Base-by-base conservation (phyloP, 169 alveolate genomes). In the Sarcocystis neurona region DNA sequence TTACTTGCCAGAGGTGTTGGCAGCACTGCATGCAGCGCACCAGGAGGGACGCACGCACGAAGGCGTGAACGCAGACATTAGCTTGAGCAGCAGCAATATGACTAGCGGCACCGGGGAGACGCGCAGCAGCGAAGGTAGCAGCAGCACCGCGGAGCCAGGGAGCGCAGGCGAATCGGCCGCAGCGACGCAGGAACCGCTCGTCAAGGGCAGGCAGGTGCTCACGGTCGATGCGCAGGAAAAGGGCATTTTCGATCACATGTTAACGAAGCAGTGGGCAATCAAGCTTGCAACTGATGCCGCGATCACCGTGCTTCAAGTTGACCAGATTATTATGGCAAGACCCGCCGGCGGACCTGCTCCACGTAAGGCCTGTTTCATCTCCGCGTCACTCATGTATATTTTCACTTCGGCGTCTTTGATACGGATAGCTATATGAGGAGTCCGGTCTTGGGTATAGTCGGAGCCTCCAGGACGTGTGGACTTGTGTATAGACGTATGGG, bases 271-370 rank as follows among this genome's bases (percentile, higher is more conserved):
- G 88, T 98, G 98, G 98, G 99, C 99, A 39, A 95, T 97, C 87
- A 97, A 96, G 80, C 96, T 98, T 50, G 99, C 99, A 47, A 94
- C 97, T 74, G 99, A 98, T 90, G 99, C 99, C 27, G 99, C 98
- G 5, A 93, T 97, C 89, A 99, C 99, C 12, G 96, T 98, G 63
- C 96, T 99, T 8, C 97, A 98, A 89, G 98, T 99, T 47, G 99
- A 99, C 94, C 99, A 98, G 93, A 97, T 98, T 80, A 98, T 98
- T 88, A 97, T 99, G 97, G 98, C 99, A 79, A 98, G 98, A 91
- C 99, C 99, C 27, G 99, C 99, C 30, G 99, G 99, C 44, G 99
- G 99, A 30, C 99, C 99, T 23, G 92, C 92, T 30, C 92, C 92
- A 34, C 85, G 92, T 89, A 77, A 77, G 92, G 44, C 68, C 1